Base-by-base conservation (phyloP, 2,329 filamentous ascomycete species). In the Fusarium austroafricanum region DNA sequence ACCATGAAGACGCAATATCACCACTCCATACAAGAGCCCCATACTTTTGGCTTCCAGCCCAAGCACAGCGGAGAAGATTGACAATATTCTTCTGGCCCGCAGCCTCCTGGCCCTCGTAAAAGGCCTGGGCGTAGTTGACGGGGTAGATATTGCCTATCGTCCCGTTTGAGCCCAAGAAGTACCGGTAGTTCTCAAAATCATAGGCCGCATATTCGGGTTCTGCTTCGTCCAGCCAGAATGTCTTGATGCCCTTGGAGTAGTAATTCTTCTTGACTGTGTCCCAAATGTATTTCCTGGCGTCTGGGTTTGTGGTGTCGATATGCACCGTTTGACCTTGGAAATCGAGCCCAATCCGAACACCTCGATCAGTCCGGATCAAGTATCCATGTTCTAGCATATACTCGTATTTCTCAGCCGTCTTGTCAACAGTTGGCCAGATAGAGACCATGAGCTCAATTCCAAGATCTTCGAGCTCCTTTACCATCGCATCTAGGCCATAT, bases 211-310 rank as follows among this genome's bases (percentile, higher is more conserved):
- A 91, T 73, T 91, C 89, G 0, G 89, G 89, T 70, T 91, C 89
- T 0, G 89, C 89, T 73, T 91, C 89, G 67, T 92, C 89, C 0
- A 91, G 82, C 89, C 89, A 91, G 76, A 91, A 91, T 1, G 86
- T 77, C 60, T 84, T 83, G 75, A 91, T 87, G 3, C 89, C 89
- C 54, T 85, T 86, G 47, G 82, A 76, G 69, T 85, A 86, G 77
- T 91, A 91, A 73, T 90, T 88, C 53, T 83, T 69, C 73, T 86
- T 88, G 1, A 79, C 84, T 54, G 84, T 86, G 2, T 78, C 73
- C 89, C 89, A 92, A 4, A 91, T 79, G 43, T 84, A 91, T 3
- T 81, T 71, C 4, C 88, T 81, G 0, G 89, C 83, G 15, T 78
- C 83, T 0, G 89, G 87, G 65, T 90, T 89, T 0, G 89, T 92